Evolutionary conservation across 2,329 filamentous ascomycete species (phyloP), one percentile per base, ranked within the genome.

Genomic region (Talaromyces sp.): DNA sequence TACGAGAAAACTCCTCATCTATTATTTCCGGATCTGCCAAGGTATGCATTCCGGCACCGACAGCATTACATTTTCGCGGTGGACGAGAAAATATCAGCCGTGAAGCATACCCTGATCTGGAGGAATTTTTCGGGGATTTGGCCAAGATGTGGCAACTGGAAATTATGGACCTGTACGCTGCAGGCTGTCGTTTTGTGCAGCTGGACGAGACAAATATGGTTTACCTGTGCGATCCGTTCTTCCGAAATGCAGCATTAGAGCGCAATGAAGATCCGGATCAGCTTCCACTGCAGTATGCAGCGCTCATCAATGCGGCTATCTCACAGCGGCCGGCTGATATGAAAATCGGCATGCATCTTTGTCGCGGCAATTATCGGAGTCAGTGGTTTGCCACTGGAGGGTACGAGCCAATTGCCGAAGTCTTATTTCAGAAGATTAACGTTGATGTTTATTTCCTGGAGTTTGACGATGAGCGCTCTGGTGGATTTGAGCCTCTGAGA

Each of bases 291-390:
- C 41, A 45, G 41, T 45, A 45, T 45, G 41, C 41, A 45, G 41
- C 3, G 41, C 41, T 45, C 41, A 45, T 45, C 1, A 88, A 90
- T 54, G 85, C 87, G 69, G 41, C 85, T 91, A 37, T 83, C 92
- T 3, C 88, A 90, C 68, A 83, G 86, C 78, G 85, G 0, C 88
- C 89, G 0, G 73, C 79, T 1, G 89, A 91, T 72, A 85, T 92
- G 80, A 89, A 90, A 74, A 84, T 90, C 1, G 90, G 90, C 31
- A 87, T 92, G 37, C 90, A 92, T 72, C 81, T 92, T 59, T 92
- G 90, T 81, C 82, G 69, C 49, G 76, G 73, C 39, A 89, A 89
- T 76, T 88, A 88, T 74, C 84, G 86, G 64, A 82, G 84, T 41
- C 43, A 84, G 84, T 75, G 87, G 86, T 45, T 45, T 45, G 68